Percentiles rank a stretch among this genome's conserved stretches.
These are phyloP conservation scores for Rhodotorula diobovata DNA, from an alignment of 768 basidiomycete genomes.

Conservation along the genomic window DNA sequence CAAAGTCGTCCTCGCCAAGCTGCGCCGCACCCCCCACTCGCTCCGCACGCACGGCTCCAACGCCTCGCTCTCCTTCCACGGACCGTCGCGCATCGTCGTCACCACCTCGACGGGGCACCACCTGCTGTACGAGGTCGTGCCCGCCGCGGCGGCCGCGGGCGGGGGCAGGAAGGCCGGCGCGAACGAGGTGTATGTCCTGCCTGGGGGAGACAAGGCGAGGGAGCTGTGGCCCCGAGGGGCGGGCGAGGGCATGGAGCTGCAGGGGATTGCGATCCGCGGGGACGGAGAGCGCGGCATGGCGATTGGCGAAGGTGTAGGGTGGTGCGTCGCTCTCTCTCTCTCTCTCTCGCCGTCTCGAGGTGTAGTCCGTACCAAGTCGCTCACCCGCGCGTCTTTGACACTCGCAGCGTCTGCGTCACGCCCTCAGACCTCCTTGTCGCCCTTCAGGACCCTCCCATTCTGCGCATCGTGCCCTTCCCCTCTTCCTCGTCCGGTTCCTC, in stretches of 20 bases:
- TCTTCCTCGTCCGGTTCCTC: neutral
- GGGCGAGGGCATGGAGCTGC: slow-evolving; percentile 26
- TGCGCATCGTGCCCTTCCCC: slow-evolving; percentile 37
- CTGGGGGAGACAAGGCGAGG: slow-evolving; percentile 22
- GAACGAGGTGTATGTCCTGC: slow-evolving; percentile 22
- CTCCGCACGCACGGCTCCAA: slow-evolving; percentile 35
- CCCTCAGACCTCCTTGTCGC: slow-evolving; percentile 20
- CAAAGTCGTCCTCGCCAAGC: slow-evolving; percentile 39
- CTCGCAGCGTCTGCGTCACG: slow-evolving; percentile 27
- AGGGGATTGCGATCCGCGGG: slow-evolving; percentile 12
- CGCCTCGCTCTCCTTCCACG: slow-evolving; percentile 21
- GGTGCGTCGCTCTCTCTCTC: slow-evolving; percentile 1
- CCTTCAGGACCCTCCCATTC: slow-evolving; percentile 25
- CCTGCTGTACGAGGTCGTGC: slow-evolving; percentile 29
- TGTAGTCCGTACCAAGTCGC: no score
- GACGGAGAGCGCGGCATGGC: slow-evolving; percentile 28
- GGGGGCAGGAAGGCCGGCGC: no score
- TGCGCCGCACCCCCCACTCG: slow-evolving; percentile 28
- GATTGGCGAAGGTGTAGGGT: slow-evolving; percentile 32
- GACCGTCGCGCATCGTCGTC: slow-evolving; percentile 17
- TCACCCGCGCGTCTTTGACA: no score
- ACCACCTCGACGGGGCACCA: slow-evolving; percentile 29
- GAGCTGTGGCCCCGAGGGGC: slow-evolving; percentile 27
- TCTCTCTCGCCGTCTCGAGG: no score
- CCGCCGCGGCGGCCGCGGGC: neutral